phyloP scores from a whole-genome alignment of 768 basidiomycete species.

The Termitomyces sp. region DNA sequence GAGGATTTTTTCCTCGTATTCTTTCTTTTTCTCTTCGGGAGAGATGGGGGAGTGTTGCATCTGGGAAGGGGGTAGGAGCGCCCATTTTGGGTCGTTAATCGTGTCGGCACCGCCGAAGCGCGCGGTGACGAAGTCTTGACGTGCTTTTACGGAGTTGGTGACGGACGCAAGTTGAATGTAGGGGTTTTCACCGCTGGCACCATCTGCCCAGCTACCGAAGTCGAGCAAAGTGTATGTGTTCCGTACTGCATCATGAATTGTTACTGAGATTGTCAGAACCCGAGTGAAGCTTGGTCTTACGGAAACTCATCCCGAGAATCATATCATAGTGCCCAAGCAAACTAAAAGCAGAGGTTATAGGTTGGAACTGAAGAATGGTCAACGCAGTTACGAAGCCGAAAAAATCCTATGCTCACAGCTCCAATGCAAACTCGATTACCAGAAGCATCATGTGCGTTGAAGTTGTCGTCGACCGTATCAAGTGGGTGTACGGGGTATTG shows the following conservation, averaged over 20 bases:
- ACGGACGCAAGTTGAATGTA: constrained; percentile 66
- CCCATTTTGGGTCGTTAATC: constrained; percentile 45
- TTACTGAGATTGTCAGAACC: neutral
- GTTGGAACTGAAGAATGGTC: constrained; percentile 56
- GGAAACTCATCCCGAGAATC: constrained; percentile 77
- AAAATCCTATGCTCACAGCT: constrained; percentile 36
- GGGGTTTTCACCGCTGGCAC: constrained; percentile 42
- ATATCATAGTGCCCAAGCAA: constrained; percentile 74
- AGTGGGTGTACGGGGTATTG: constrained; percentile 72
- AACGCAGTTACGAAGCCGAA: neutral
- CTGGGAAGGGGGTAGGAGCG: constrained; percentile 55
- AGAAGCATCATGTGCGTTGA: constrained; percentile 33
- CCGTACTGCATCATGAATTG: constrained; percentile 44
- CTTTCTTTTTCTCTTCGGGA: constrained; percentile 60
- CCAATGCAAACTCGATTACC: constrained; percentile 63
- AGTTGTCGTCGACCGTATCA: constrained; percentile 60
- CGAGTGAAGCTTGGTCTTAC: constrained; percentile 31
- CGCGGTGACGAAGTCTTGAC: constrained; percentile 58
- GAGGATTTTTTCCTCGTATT: constrained; percentile 55
- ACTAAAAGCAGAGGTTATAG: constrained; percentile 76
- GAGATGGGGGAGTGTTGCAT: constrained; percentile 59
- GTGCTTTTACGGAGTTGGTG: constrained; percentile 45
- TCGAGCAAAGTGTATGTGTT: constrained; percentile 69
- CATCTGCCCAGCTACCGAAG: constrained; percentile 63
- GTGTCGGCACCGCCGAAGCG: constrained; percentile 59